These are phyloP conservation scores for Dipodascopsis uninucleata DNA, from an alignment of 805 yeast genomes.

Conservation along the genomic window DNA sequence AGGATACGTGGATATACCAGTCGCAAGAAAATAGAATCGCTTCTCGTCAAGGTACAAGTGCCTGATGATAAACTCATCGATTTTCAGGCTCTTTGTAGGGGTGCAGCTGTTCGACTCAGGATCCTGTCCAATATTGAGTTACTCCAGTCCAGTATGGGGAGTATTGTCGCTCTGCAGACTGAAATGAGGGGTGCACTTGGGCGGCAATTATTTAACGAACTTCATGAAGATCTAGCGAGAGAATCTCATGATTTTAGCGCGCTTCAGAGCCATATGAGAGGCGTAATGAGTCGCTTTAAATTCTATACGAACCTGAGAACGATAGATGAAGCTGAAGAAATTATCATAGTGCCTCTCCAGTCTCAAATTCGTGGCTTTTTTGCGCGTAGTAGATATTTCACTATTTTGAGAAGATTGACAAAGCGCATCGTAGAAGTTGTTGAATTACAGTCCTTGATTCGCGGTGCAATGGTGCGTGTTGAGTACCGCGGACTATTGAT, in stretches of 20 bases:
- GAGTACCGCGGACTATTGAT: conserved; percentile 34
- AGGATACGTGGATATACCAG: conserved; percentile 21
- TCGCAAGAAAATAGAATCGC: conserved; percentile 7
- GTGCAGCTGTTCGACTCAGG: conserved; percentile 10
- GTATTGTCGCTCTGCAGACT: conserved; percentile 51
- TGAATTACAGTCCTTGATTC: conserved; percentile 37
- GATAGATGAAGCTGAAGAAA: conserved; percentile 22
- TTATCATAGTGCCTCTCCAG: conserved; percentile 30
- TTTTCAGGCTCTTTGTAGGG: conserved; percentile 25
- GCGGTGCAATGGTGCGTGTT: conserved; percentile 40
- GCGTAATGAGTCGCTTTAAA: conserved; percentile 23
- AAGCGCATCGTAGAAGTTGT: conserved; percentile 26
- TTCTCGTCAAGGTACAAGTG: conserved; percentile 5
- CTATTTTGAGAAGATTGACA: conserved; percentile 16
- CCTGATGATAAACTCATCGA: conserved; percentile 1
- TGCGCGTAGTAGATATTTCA: conserved; percentile 23
- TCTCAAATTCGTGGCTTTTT: conserved; percentile 47
- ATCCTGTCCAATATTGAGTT: background rate
- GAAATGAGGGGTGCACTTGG: conserved; percentile 45
- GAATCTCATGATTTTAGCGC: conserved; percentile 16
- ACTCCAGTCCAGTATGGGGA: conserved; percentile 18
- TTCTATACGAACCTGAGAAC: conserved; percentile 15
- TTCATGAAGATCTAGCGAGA: conserved; percentile 24
- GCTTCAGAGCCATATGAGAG: conserved; percentile 35
- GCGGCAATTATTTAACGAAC: conserved; percentile 22